Evolutionary conservation across 306 rosid genomes (phyloP).

Genomic region (Cicer judaicum): DNA sequence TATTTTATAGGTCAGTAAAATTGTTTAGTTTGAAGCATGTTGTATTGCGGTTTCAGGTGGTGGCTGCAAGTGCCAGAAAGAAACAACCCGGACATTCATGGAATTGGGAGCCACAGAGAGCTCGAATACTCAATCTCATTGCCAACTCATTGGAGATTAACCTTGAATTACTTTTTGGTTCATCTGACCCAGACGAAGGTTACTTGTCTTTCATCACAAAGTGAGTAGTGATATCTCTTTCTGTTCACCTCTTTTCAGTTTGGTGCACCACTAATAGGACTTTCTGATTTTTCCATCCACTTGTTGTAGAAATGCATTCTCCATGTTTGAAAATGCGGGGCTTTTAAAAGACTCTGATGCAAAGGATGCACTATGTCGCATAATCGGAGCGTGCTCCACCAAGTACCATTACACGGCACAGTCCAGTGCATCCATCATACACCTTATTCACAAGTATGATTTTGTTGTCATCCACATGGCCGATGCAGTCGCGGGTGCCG

Average conservation of each 20-base stretch:
- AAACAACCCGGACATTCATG: conserved; percentile 63
- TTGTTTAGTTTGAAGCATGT: conserved; percentile 22
- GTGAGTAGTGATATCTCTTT: conserved; percentile 58
- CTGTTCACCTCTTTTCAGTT: conserved; percentile 12
- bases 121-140: conserved; percentile 77
- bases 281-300: conserved; percentile 39
- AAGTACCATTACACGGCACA: conserved; percentile 85
- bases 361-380: conserved; percentile 82
- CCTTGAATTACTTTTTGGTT: conserved; percentile 81
- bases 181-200: conserved; percentile 71
- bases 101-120: conserved; percentile 92
- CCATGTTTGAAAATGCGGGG: conserved; percentile 73
- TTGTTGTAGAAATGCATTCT: conserved; percentile 65
- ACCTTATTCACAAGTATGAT: conserved; percentile 89
- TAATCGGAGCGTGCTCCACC: conserved; percentile 87
- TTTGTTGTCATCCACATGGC: conserved; percentile 85
- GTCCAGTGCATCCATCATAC: conserved; percentile 87
- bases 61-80: conserved; percentile 65
- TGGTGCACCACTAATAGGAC: not conserved
- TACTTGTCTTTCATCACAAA: conserved; percentile 77
- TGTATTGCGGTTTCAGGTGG: conserved; percentile 58
- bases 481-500: conserved; percentile 78
- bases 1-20: not conserved
- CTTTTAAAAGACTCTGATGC: conserved; percentile 73
- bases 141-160: conserved; percentile 92